Percentiles rank a stretch among this genome's conserved stretches.
Conservation (phyloP, 2,329 filamentous ascomycete genomes). For the Alternaria novae-zelandiae region DNA sequence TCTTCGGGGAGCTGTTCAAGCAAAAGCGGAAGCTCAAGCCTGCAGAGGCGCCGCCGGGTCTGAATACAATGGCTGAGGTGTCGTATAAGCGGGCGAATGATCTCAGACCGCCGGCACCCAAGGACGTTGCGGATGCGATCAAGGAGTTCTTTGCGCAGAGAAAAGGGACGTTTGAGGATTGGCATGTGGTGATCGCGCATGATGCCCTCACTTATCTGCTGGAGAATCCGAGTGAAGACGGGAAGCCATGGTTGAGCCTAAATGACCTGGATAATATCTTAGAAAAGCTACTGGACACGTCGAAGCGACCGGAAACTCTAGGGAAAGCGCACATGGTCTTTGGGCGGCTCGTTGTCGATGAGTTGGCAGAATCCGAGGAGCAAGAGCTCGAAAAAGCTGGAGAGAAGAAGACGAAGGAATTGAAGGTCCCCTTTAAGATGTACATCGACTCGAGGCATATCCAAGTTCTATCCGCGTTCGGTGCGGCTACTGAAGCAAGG, state of each 20-base stretch:
- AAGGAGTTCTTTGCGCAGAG: constrained; percentile 35
- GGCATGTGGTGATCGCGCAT: constrained; percentile 61
- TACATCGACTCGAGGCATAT: constrained; percentile 19
- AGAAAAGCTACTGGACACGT: constrained; percentile 8
- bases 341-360: constrained; percentile 48
- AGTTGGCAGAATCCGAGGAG: constrained; percentile 17
- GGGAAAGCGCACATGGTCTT: constrained; percentile 49
- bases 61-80: constrained; percentile 74
- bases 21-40: constrained; percentile 65
- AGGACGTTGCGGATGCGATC: constrained; percentile 68
- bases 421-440: constrained; percentile 1
- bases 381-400: constrained; percentile 1
- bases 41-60: constrained; percentile 71
- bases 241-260: constrained; percentile 40
- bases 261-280: constrained; percentile 24
- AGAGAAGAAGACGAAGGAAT: constrained; percentile 2
- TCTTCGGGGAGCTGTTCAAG: constrained; percentile 70
- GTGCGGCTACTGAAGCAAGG: constrained; percentile 33
- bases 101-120: constrained; percentile 67
- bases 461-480: constrained; percentile 29
- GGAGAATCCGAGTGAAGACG: constrained; percentile 32
- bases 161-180: constrained; percentile 34
- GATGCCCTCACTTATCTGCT: constrained; percentile 68
- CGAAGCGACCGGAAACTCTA: constrained; percentile 45
- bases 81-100: constrained; percentile 67